Base-by-base conservation (phyloP, 2,329 filamentous ascomycete genomes). In the Fusarium nurragi region DNA sequence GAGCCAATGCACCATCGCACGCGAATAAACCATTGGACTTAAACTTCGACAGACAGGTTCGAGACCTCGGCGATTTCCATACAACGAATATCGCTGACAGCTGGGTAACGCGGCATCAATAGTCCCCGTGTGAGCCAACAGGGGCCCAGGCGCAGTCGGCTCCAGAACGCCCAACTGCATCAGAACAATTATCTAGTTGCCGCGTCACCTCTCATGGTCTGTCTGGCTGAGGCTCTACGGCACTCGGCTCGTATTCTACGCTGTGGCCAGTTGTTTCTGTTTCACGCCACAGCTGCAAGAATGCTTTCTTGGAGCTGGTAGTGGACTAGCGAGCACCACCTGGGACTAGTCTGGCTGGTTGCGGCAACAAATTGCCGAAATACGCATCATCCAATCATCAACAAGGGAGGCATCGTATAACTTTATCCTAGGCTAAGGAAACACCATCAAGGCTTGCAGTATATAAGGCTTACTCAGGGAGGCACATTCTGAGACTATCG, bases 361-460 rank as follows among this genome's bases (percentile, higher is more conserved):
- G 32, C 56, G 56, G 56, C 56, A 59, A 23, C 32, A 18, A 59
- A 39, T 28, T 59, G 56, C 56, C 54, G 56, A 36, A n/a, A 39
- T 59, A 59, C 56, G 56, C 54, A 21, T 53, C 22, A 11, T 25
- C 56, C 56, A 59, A 59, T 59, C 18, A 26, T 5, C 2, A 12
- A 1, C 32, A n/a, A 16, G 3, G 3, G 3, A 14, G 22, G n/a
- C 4, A 18, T 13, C 21, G 32, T 22, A 26, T 52, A 45, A 37
- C 16, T 19, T 45, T 26, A 9, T 30, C 19, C 26, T 11, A n/a
- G n/a, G 7, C 5, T 4, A 7, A 25, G 22, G 19, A 44, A 51
- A 38, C 38, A 32, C 5, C 48, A 54, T 4, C 9, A 4, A 21
- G 12, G 6, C 0, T 19, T 4, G 2, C 21, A 43, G 16, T 59